Percentiles rank a stretch among this genome's conserved stretches.
Conservation (phyloP, 768 basidiomycete species). For the Mycena rebaudengoi region DNA sequence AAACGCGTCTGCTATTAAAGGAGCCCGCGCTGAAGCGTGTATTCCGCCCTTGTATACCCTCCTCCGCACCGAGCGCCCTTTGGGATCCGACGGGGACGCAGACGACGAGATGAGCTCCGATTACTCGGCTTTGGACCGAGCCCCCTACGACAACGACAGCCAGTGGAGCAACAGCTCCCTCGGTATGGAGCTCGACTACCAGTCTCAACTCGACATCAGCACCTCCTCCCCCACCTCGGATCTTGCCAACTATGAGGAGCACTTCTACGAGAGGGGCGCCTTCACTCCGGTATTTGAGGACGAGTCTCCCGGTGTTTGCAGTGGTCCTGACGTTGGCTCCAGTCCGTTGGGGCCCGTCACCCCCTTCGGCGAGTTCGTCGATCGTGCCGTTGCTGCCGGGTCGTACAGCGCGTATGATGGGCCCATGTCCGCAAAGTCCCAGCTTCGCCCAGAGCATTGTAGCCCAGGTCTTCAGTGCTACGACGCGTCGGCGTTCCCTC, state of each 20-base stretch:
- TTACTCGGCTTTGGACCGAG: slow-evolving; percentile 44
- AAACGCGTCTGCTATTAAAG: slow-evolving; percentile 86
- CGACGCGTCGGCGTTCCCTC: slow-evolving; percentile 28
- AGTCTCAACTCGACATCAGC: slow-evolving; percentile 29
- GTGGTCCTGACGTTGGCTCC: slow-evolving; percentile 61
- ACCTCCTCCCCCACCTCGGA: slow-evolving; percentile 28
- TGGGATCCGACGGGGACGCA: slow-evolving; percentile 41
- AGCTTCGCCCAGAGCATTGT: slow-evolving; percentile 27
- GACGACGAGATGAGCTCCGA: slow-evolving; percentile 57
- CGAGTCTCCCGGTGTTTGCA: slow-evolving; percentile 62
- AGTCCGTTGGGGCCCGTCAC: slow-evolving; percentile 81
- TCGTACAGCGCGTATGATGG: slow-evolving; percentile 13
- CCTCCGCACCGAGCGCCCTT: slow-evolving; percentile 9
- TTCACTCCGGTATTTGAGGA: slow-evolving; percentile 75
- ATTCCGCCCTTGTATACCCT: slow-evolving; percentile 73
- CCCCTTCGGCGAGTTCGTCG: slow-evolving; percentile 80
- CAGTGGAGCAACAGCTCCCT: slow-evolving; percentile 47
- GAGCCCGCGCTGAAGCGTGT: slow-evolving; percentile 84
- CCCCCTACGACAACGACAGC: slow-evolving; percentile 44
- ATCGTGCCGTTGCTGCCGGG: slow-evolving; percentile 68
- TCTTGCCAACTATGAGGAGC: slow-evolving; percentile 36
- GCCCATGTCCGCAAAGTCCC: slow-evolving; percentile 33
- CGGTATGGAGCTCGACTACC: slow-evolving; percentile 40
- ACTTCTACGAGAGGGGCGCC: slow-evolving; percentile 49
- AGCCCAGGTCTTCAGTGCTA: slow-evolving; percentile 30